Conservation (phyloP, 1,284 basidiomycete genomes). For the Cutaneotrichosporon sp. region DNA sequence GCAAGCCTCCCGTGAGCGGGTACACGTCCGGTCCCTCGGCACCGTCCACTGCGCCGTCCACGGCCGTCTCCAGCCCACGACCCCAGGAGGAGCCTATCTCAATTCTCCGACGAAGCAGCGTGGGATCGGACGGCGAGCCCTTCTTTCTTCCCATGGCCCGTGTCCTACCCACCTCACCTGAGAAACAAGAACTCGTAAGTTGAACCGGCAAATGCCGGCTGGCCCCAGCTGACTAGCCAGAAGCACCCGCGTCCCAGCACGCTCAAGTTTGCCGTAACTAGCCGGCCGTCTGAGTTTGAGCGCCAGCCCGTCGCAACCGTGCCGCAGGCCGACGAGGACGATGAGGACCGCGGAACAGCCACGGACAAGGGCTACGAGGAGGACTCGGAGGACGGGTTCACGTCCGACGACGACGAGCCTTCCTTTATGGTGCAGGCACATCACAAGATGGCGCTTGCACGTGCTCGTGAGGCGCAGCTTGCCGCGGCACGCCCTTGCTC, state of each 20-base stretch:
- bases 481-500: conserved; percentile 16
- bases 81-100: conserved; percentile 25
- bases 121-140: conserved; percentile 29
- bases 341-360: conserved; percentile 1
- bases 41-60: conserved; percentile 34
- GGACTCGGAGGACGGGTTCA: conserved; percentile 41
- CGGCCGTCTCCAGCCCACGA: conserved; percentile 35
- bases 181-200: conserved; percentile 7
- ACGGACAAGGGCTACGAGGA: conserved; percentile 39
- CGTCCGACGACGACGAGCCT: conserved; percentile 35
- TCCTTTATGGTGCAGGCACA: conserved; percentile 3
- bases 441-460: conserved; percentile 7
- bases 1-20: background rate
- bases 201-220: background rate
- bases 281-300: conserved; percentile 7
- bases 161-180: conserved; percentile 4
- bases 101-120: conserved; percentile 36
- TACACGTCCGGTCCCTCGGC: conserved; percentile 22
- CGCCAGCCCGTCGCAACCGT: background rate
- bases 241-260: conserved; percentile 9
- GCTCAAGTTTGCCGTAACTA: conserved; percentile 39
- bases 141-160: conserved; percentile 20
- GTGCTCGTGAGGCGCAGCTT: conserved; percentile 9
- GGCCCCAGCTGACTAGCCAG: background rate
- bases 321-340: background rate